A percentile compares a stretch with the other conserved stretches of the same genome.
These are phyloP conservation scores for Capronia epimyces DNA, from an alignment of 2,329 filamentous ascomycete species.

Conservation along the genomic window DNA sequence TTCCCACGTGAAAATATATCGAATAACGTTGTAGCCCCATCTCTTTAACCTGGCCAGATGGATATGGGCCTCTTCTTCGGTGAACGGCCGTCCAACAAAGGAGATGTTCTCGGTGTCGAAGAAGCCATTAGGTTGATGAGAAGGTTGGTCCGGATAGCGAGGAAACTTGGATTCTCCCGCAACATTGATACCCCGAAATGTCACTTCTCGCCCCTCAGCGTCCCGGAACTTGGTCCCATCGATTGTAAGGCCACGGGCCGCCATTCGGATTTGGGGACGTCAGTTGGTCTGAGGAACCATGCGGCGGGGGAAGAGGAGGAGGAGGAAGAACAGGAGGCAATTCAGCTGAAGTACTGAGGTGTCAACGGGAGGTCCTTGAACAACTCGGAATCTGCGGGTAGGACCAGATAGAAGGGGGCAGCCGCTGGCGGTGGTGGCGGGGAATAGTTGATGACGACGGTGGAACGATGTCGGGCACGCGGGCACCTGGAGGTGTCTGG, in stretches of 20 bases:
- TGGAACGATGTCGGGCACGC: too few species aligned
- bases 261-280: conserved; percentile 49
- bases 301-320: conserved; percentile 3
- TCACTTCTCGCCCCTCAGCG: conserved; percentile 71
- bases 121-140: conserved; percentile 71
- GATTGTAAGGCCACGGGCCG: conserved; percentile 70
- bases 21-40: conserved; percentile 92
- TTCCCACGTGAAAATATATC: conserved; percentile 98
- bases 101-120: conserved; percentile 89
- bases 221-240: conserved; percentile 84
- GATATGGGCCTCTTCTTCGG: conserved; percentile 70
- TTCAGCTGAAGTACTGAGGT: too few species aligned
- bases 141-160: conserved; percentile 71
- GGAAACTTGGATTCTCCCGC: conserved; percentile 88
- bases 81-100: conserved; percentile 81
- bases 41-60: conserved; percentile 82
- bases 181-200: conserved; percentile 88
- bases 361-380: too few species aligned
- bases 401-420: too few species aligned
- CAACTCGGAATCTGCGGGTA: too few species aligned
- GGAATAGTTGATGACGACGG: too few species aligned
- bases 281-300: conserved; percentile 12
- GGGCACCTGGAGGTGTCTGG: too few species aligned
- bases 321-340: too few species aligned
- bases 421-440: too few species aligned